Evolutionary conservation across 176 grass and related monocot species (phyloP), one percentile per base, ranked within the genome.

Genomic region (Juncus inflexus): DNA sequence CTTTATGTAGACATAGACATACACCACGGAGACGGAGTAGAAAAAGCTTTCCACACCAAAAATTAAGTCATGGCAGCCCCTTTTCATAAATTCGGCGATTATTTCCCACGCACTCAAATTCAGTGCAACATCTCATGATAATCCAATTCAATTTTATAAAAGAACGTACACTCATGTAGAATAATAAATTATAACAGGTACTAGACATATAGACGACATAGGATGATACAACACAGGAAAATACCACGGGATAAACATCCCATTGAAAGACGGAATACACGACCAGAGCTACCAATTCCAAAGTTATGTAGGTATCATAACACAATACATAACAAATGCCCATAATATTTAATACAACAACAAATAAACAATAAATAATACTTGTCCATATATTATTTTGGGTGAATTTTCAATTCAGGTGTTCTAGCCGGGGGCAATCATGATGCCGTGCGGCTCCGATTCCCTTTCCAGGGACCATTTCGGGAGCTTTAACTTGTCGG

Each of bases 271-370:
- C 9, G 94, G 94, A 40, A 92, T 97, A 1, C 87, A 97, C 71
- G 94, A 97, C 1, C 85, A 92, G 65, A 92, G 84, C 40, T 97
- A 97, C 9, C 94, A 97, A 14, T 92, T 76, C 10, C 12, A 97
- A 97, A 63, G 94, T 97, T 58, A 97, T 92, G 94, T 79, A 97
- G 78, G 80, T n/a, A n/a, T n/a, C n/a, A n/a, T n/a, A n/a, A n/a
- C n/a, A n/a, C n/a, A n/a, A n/a, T n/a, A n/a, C n/a, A n/a, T n/a
- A n/a, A n/a, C n/a, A n/a, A n/a, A n/a, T n/a, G n/a, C n/a, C n/a
- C n/a, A n/a, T n/a, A n/a, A n/a, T n/a, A n/a, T n/a, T n/a, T n/a
- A n/a, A n/a, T n/a, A n/a, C n/a, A n/a, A n/a, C n/a, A n/a, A n/a
- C n/a, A n/a, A n/a, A n/a, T n/a, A n/a, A n/a, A n/a, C n/a, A n/a